phyloP scores from a whole-genome alignment of 208 protist genomes.

The Trypanosomatidae sp. region DNA sequence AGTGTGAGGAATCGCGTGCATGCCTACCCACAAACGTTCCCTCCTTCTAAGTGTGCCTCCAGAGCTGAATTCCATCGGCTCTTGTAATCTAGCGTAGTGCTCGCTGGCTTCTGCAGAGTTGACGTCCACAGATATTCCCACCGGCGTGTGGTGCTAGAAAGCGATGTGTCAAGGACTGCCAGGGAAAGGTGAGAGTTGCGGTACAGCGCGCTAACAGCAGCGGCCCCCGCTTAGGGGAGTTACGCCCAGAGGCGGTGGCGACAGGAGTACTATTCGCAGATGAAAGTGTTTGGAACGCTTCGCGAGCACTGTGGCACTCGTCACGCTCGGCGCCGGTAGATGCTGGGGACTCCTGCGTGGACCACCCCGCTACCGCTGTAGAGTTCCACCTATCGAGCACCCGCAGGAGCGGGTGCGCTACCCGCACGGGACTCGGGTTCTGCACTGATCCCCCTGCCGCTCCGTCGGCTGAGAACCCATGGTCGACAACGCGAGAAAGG shows the following conservation, averaged over 20 bases:
- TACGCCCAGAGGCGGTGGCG: neutral
- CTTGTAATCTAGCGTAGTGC: conserved; percentile 68
- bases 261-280: too few relatives aligned
- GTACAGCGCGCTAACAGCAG: neutral
- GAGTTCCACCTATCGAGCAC: neutral
- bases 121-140: conserved; percentile 50
- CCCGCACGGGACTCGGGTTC: too few relatives aligned
- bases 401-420: neutral
- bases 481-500: neutral
- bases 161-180: conserved; percentile 12
- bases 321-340: neutral
- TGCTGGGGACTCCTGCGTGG: neutral
- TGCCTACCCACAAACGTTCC: conserved; percentile 59
- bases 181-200: conserved; percentile 14
- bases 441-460: neutral
- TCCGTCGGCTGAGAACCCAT: neutral
- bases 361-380: neutral
- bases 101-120: conserved; percentile 55
- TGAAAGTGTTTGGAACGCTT: too few relatives aligned
- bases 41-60: conserved; percentile 57
- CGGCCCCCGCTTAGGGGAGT: neutral
- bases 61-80: conserved; percentile 59
- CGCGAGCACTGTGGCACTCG: too few relatives aligned
- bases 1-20: conserved; percentile 60
- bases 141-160: conserved; percentile 2